These are phyloP conservation scores for Ogataea zsoltii DNA, from an alignment of 805 yeast species.

Conservation along the genomic window DNA sequence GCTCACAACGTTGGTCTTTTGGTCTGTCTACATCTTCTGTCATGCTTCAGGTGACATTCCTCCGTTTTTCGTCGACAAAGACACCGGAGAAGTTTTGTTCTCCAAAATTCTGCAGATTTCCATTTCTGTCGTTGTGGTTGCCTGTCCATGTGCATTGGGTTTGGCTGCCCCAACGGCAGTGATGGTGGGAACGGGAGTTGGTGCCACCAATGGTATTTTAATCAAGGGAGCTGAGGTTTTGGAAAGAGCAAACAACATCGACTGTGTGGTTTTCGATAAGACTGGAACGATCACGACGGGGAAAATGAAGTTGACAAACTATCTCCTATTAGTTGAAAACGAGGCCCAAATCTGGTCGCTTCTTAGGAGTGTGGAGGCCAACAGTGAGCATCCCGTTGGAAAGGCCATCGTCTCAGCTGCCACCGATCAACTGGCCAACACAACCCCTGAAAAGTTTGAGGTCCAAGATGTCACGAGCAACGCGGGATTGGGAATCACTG, in stretches of 20 bases:
- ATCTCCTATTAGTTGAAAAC: conserved; percentile 21
- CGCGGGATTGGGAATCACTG: conserved; percentile 49
- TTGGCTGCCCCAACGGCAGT: conserved; percentile 98
- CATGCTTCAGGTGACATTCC: conserved; percentile 24
- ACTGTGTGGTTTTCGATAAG: conserved; percentile 82
- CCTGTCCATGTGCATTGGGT: conserved; percentile 98
- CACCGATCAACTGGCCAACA: conserved; percentile 3
- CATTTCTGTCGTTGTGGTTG: conserved; percentile 92
- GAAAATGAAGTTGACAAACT: conserved; percentile 50
- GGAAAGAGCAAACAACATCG: conserved; percentile 66
- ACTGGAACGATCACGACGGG: conserved; percentile 96
- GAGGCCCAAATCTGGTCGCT: conserved; percentile 47
- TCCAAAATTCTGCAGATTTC: conserved; percentile 60
- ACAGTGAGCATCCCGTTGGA: conserved; percentile 89
- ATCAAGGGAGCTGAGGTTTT: conserved; percentile 92
- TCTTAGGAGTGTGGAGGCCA: conserved; percentile 59
- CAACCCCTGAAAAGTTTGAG: conserved; percentile 12
- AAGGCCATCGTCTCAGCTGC: conserved; percentile 55
- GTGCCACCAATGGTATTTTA: conserved; percentile 84
- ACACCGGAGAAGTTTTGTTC: conserved; percentile 20
- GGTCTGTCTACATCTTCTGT: conserved; percentile 46
- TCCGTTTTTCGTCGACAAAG: conserved; percentile 25
- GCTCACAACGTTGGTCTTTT: conserved; percentile 59
- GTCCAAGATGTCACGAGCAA: conserved; percentile 38
- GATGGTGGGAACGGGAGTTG: conserved; percentile 98